Base-by-base conservation (phyloP, 2,329 filamentous ascomycete species). In the Pezicula radicicola region DNA sequence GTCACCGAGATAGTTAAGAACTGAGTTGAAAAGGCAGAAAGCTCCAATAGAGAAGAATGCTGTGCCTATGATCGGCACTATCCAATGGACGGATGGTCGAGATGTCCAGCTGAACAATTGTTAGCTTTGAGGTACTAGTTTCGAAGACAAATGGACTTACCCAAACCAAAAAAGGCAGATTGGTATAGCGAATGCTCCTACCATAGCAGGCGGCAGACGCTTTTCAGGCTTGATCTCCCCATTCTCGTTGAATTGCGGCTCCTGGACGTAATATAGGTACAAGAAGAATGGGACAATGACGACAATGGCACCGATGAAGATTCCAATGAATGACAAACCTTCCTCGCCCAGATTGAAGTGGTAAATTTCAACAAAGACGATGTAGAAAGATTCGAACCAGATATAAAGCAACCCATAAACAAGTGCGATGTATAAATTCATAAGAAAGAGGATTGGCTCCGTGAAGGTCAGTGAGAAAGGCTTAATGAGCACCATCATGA, bases 321-420 rank as follows among this genome's bases (percentile, higher is more conserved):
- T 76, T 55, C 77, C 79, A 42, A 84, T 66, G 70, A 87, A 87
- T 45, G 82, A 75, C 8, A 87, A 72, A 13, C 83, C 81, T 54
- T 79, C 68, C 53, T 80, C 62, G 21, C 81, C 81, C 2, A 80
- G 67, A 54, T 74, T 78, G 76, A 88, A 85, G 61, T 69, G 65
- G 66, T 88, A 87, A 59, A 78, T 70, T 27, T 72, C 73, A 3
- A 74, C 72, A 65, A 84, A 88, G 52, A 87, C 81, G 15, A 85
- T 72, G 7, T 53, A 49, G 66, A 87, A 87, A 13, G 78, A 78
- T 62, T 87, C 83, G 62, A 87, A 87, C 70, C 77, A 87, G 46
- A 75, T 75, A 61, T 81, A 82, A 67, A 81, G 80, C 60, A 81
- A 80, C 46, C 74, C 80, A 65, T 85, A 87, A 58, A 81, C 76